Evolutionary conservation across 179 eudicot species (phyloP).

Genomic region (Actinidia arguta): DNA sequence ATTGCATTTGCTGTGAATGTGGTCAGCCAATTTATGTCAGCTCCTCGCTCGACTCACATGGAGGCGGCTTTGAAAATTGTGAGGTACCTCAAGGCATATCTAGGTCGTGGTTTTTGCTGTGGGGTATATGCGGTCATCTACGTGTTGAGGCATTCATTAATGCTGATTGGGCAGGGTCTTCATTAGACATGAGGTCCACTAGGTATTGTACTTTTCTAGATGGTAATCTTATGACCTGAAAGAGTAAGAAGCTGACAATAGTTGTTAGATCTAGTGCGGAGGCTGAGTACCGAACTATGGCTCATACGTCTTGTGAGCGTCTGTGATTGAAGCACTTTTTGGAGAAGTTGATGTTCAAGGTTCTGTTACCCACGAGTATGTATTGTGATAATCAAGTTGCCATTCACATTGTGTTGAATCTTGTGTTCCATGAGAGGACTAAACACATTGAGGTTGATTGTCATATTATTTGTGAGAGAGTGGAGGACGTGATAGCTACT

Average conservation of each 20-base stretch:
- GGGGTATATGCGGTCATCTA: not conserved
- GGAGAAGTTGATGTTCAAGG: not conserved
- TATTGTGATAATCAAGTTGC: not conserved
- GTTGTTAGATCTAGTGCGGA: not conserved
- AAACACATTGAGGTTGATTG: no score
- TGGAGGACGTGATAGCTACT: not conserved
- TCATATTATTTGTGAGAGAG: no score
- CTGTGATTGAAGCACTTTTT: not conserved
- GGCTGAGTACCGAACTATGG: not conserved
- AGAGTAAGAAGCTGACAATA: not conserved
- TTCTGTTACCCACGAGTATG: not conserved
- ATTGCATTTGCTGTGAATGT: no score
- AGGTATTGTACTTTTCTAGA: not conserved
- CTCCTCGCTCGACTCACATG: no score
- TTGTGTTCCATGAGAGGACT: no score
- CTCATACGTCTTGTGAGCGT: not conserved
- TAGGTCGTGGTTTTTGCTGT: not conserved
- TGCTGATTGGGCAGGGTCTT: not conserved
- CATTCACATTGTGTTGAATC: not conserved
- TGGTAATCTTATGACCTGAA: not conserved
- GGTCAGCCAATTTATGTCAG: no score
- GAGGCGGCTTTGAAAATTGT: no score
- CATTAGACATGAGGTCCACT: not conserved
- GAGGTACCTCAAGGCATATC: no score
- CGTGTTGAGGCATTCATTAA: not conserved